Conservation (phyloP, 2,329 filamentous ascomycete species). For the Colletotrichum viniferum region DNA sequence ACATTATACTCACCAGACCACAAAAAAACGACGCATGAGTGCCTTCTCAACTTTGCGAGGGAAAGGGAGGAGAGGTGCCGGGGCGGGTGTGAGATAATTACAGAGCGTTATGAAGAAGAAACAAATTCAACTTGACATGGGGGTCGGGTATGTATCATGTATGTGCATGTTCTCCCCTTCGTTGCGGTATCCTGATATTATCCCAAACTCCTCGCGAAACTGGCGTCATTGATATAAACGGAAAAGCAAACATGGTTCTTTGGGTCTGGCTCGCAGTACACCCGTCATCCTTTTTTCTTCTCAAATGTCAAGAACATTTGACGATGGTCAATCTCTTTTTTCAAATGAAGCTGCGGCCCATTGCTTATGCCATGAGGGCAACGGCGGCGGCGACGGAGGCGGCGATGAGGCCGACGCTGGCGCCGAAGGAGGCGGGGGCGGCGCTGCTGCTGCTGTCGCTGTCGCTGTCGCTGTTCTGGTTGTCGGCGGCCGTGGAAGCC, state of each 20-base stretch:
- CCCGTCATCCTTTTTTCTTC: not conserved
- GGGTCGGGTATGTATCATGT: not conserved
- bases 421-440: not conserved
- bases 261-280: not conserved
- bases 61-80: not conserved
- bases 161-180: not conserved
- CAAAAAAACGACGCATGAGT: not conserved
- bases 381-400: constrained; percentile 11
- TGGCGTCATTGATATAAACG: not conserved
- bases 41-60: not conserved
- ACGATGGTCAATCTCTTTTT: not conserved
- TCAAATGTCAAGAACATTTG: not conserved
- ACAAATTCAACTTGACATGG: not conserved
- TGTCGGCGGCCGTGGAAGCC: not conserved
- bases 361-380: constrained; percentile 11
- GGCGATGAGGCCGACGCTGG: constrained; percentile 2
- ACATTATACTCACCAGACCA: constrained; percentile 11
- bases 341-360: not conserved
- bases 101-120: not conserved
- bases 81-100: not conserved
- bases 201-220: constrained; percentile 4
- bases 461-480: not conserved
- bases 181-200: not conserved
- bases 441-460: not conserved
- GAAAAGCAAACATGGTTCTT: not conserved